These are phyloP conservation scores for Ilyonectria sp. DNA, from an alignment of 2,329 filamentous ascomycete species.

Conservation along the genomic window DNA sequence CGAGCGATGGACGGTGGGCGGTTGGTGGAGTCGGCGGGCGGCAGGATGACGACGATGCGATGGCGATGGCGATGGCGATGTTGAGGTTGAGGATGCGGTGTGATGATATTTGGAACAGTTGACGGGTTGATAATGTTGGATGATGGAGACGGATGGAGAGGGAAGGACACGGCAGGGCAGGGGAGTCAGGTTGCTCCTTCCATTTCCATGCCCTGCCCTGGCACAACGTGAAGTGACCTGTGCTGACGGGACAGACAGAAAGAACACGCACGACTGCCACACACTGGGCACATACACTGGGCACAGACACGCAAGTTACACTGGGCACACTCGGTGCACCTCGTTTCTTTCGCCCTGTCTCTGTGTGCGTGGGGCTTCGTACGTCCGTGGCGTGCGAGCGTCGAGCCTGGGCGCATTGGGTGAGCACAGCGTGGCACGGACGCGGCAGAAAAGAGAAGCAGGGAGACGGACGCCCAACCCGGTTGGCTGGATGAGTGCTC, in stretches of 20 bases:
- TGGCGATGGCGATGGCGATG: slow-evolving; percentile 11
- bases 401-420: no score
- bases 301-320: neutral
- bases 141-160: neutral
- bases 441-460: slow-evolving; percentile 1
- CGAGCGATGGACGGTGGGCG: slow-evolving; percentile 8
- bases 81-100: slow-evolving; percentile 2
- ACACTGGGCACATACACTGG: neutral
- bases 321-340: neutral
- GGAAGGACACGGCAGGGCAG: slow-evolving; percentile 12
- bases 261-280: neutral
- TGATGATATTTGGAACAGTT: slow-evolving; percentile 12
- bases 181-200: slow-evolving; percentile 7
- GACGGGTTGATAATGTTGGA: slow-evolving; percentile 5
- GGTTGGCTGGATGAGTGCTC: neutral
- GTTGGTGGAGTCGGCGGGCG: neutral
- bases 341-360: no score
- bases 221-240: slow-evolving; percentile 2
- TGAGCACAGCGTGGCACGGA: no score
- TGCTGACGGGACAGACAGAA: neutral
- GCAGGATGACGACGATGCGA: neutral
- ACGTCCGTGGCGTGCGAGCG: no score
- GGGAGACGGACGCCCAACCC: neutral
- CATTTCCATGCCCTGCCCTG: slow-evolving; percentile 9
- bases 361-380: no score